phyloP scores from a whole-genome alignment of 2,329 filamentous ascomycete genomes.

The Colletotrichum lini region DNA sequence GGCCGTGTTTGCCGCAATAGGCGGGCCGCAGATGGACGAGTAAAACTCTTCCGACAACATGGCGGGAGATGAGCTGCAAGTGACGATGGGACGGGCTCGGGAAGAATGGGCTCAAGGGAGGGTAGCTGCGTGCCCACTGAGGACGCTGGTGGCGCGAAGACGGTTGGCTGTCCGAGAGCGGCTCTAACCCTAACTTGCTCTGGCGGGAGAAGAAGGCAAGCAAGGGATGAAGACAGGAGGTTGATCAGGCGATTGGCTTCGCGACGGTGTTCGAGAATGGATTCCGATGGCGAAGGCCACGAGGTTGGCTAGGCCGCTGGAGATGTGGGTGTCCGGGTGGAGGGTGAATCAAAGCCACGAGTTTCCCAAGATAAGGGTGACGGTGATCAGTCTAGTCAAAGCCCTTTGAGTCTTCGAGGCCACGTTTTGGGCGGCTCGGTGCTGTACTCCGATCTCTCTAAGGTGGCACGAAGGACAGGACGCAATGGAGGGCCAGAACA shows the following conservation, averaged over 20 bases:
- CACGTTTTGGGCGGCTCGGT: constrained; percentile 30
- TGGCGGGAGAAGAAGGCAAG: constrained; percentile 9
- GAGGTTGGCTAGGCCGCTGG: constrained; percentile 5
- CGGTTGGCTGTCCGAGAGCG: constrained; percentile 20
- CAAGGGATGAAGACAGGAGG: constrained; percentile 20
- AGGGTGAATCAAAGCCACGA: constrained; percentile 25
- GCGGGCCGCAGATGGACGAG: constrained; percentile 70
- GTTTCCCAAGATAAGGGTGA: neutral
- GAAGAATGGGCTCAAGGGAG: constrained; percentile 18
- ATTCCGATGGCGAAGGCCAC: constrained; percentile 13
- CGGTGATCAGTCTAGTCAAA: constrained; percentile 1
- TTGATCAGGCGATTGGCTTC: constrained; percentile 15
- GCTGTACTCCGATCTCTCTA: constrained; percentile 1
- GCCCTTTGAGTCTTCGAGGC: constrained; percentile 19
- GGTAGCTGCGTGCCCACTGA: constrained; percentile 9
- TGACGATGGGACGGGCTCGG: neutral
- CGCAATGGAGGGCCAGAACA: neutral
- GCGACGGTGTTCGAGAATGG: constrained; percentile 14
- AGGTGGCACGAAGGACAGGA: neutral
- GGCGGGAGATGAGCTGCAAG: constrained; percentile 26
- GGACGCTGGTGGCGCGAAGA: constrained; percentile 15
- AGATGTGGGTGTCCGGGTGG: neutral
- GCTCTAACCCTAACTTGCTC: constrained; percentile 11
- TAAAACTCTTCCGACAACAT: constrained; percentile 76
- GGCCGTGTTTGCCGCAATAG: constrained; percentile 72